These are phyloP conservation scores for Hymenotorrendiella dingleyae DNA, from an alignment of 2,329 filamentous ascomycete species.

Conservation along the genomic window DNA sequence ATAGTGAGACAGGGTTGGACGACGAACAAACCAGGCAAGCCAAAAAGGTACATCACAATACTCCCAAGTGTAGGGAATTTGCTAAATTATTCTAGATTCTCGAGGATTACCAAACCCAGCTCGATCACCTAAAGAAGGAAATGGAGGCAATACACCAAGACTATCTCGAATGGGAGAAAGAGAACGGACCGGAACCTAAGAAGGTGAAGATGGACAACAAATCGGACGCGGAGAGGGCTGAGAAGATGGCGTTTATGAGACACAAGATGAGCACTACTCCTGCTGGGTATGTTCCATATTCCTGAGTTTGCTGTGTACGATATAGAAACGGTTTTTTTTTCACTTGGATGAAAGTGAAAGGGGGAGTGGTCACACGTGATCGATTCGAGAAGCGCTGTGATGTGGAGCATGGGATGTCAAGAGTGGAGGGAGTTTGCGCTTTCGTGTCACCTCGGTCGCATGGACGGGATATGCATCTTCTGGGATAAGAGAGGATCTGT, in stretches of 20 bases:
- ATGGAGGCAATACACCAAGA: conserved; percentile 47
- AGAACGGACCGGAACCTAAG: conserved; percentile 25
- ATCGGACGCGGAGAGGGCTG: conserved; percentile 3
- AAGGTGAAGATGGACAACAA: conserved; percentile 9
- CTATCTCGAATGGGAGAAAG: conserved; percentile 46
- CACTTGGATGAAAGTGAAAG: neutral
- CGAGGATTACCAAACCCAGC: conserved; percentile 75
- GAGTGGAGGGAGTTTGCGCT: too few relatives aligned
- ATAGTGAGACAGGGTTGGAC: conserved; percentile 52
- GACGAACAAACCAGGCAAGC: conserved; percentile 66
- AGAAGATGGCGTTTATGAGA: conserved; percentile 6
- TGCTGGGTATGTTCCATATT: conserved; percentile 6
- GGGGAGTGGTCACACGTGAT: neutral
- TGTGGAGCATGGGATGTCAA: neutral
- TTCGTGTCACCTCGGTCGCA: too few relatives aligned
- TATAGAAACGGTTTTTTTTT: conserved; percentile 1
- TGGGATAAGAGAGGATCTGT: too few relatives aligned
- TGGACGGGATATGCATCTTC: too few relatives aligned
- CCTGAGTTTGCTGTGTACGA: conserved; percentile 2
- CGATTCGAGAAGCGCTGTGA: neutral
- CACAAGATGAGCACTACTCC: conserved; percentile 6
- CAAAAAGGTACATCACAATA: conserved; percentile 56
- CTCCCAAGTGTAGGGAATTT: conserved; percentile 5
- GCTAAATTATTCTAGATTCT: conserved; percentile 51
- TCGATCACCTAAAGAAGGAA: conserved; percentile 67